Base-by-base conservation (phyloP, 1,284 basidiomycete species). In the Tilletia walkeri region DNA sequence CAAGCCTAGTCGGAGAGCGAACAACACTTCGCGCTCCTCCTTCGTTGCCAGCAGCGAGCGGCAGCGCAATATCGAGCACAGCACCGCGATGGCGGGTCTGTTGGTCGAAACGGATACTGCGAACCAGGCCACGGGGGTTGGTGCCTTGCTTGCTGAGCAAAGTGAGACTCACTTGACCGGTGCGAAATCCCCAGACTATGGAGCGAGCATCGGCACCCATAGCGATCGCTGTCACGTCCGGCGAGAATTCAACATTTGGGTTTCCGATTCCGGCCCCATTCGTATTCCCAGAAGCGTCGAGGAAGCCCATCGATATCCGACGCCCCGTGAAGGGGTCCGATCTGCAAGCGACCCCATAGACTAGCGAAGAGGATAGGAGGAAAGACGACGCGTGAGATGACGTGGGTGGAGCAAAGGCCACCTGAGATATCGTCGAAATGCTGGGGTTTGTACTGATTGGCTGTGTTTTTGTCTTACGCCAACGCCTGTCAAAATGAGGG, bases 161-260 rank as follows among this genome's bases (percentile, higher is more conserved):
- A 38, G 89, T 89, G 39, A 92, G 85, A 0, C 89, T 87, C 7
- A 94, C 86, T 69, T 89, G 88, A 50, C 92, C 93, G 56, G 87
- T 88, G 45, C 86, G 85, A 77, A 89, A 90, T 1, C 92, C 93
- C 92, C 92, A 94, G 6, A 89, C 85, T 36, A 92, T 86, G 69
- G 88, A 88, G 7, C 88, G 90, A 0, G 90, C 90, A 24, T 88
- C 88, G 1, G 90, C 89, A 61, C 89, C 88, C 0, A 89, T 89
- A 10, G 87, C 81, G 67, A 82, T 70, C 34, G 72, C 70, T 16
- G 89, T 88, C 10, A 91, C 87, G 70, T 91, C 87, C 4, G 90
- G 90, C 6, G 88, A 87, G 75, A 92, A 90, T 75, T 93, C 91
- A 20, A 88, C 87, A 76, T 92, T 91, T 1, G 90, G 91, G 76